phyloP scores from a whole-genome alignment of 1,284 basidiomycete species.

The Taiwanofungus camphoratus region DNA sequence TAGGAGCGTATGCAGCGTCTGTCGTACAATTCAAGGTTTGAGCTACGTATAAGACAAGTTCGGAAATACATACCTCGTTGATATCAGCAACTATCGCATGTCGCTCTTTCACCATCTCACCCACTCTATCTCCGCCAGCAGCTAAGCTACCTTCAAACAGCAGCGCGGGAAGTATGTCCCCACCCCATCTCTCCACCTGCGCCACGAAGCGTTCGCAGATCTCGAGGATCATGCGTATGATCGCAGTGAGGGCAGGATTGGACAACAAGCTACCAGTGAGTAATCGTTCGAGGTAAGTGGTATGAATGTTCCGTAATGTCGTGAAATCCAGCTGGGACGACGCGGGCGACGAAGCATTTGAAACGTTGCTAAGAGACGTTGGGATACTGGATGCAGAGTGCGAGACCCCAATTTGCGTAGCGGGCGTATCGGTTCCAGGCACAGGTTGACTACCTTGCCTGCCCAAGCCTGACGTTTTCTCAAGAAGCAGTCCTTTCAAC shows the following conservation, averaged over 20 bases:
- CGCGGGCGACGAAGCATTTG: constrained; percentile 14
- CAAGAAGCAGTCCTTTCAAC: constrained; percentile 51
- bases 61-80: constrained; percentile 47
- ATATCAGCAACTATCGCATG: constrained; percentile 64
- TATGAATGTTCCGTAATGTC: constrained; percentile 74
- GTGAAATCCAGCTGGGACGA: constrained; percentile 70
- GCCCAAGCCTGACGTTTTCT: constrained; percentile 14
- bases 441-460: constrained; percentile 18
- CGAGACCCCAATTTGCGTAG: constrained; percentile 8
- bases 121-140: constrained; percentile 50
- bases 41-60: constrained; percentile 5
- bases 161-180: constrained; percentile 80
- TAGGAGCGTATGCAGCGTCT: constrained; percentile 60
- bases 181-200: constrained; percentile 88
- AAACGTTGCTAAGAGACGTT: constrained; percentile 20
- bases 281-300: constrained; percentile 75
- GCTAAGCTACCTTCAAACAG: constrained; percentile 72
- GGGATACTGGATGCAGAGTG: constrained; percentile 15
- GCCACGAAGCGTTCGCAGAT: constrained; percentile 80
- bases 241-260: constrained; percentile 56
- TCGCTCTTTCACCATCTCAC: constrained; percentile 66
- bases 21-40: constrained; percentile 1
- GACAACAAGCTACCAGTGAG: constrained; percentile 76
- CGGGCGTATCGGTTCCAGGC: not conserved
- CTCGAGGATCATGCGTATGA: constrained; percentile 70